Evolutionary conservation across 331 rosid genomes (phyloP).

Genomic region (Malus hybrid): DNA sequence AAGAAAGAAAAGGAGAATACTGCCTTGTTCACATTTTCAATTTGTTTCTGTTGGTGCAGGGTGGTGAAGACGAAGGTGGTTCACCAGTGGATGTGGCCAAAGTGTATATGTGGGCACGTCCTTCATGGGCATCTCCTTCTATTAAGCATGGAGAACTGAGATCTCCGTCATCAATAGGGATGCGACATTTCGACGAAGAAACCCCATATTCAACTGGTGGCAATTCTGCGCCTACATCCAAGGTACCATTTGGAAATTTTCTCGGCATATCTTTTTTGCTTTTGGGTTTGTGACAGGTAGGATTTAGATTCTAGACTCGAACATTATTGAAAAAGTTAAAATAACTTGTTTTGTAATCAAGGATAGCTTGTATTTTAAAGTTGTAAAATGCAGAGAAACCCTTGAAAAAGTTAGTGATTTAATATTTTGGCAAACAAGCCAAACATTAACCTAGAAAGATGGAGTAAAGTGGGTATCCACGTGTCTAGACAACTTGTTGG

Average conservation of each 20-base stretch:
- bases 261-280: background rate
- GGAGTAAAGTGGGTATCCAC: background rate
- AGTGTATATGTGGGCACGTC: slow-evolving; percentile 72
- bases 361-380: background rate
- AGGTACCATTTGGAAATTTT: slow-evolving; percentile 41
- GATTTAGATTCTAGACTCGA: background rate
- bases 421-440: background rate
- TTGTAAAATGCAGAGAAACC: background rate
- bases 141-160: slow-evolving; percentile 33
- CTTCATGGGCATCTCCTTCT: slow-evolving; percentile 87
- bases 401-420: background rate
- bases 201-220: slow-evolving; percentile 52
- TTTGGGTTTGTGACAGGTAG: background rate
- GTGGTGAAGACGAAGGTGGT: slow-evolving; percentile 48
- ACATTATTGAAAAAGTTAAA: background rate
- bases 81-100: slow-evolving; percentile 88
- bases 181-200: slow-evolving; percentile 57
- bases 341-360: background rate
- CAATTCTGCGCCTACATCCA: slow-evolving; percentile 42
- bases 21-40: background rate
- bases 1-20: background rate
- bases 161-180: slow-evolving; percentile 41
- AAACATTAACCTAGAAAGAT: background rate
- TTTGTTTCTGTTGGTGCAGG: slow-evolving; percentile 32
- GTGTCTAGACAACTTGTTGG: background rate